Evolutionary conservation across 345 rosid genomes (phyloP).

Genomic region (Salix dunnii): DNA sequence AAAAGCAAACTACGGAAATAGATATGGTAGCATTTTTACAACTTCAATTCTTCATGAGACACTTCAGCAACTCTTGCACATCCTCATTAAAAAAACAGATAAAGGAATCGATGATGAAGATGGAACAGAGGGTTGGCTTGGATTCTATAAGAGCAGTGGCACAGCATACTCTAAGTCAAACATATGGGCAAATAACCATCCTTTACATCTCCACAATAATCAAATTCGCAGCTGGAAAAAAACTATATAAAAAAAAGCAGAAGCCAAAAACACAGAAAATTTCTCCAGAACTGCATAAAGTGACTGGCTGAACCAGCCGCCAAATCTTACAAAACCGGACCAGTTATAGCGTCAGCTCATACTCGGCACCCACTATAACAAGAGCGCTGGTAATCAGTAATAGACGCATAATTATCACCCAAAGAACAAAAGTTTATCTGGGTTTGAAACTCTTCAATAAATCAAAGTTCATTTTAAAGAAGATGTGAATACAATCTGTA

Average conservation of each 20-base stretch:
- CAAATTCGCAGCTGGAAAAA: neutral
- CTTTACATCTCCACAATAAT: conserved; percentile 9
- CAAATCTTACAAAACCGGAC: conserved; percentile 20
- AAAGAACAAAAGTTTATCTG: neutral
- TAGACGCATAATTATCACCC: conserved; percentile 26
- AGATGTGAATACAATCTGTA: neutral
- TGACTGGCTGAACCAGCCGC: neutral
- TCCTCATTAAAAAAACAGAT: neutral
- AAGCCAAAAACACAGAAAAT: neutral
- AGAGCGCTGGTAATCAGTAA: conserved; percentile 43
- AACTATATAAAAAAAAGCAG: neutral
- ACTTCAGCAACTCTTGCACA: neutral
- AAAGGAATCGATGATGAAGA: neutral
- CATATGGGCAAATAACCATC: conserved; percentile 48
- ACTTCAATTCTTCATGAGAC: no score
- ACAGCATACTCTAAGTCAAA: conserved; percentile 37
- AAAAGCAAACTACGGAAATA: no score
- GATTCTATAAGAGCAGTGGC: conserved; percentile 32
- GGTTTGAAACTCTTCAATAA: neutral
- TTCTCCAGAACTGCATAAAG: conserved; percentile 1
- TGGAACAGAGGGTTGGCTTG: conserved; percentile 41
- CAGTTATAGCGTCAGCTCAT: conserved; percentile 42
- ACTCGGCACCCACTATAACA: conserved; percentile 18
- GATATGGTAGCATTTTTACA: no score
- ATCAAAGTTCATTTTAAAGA: neutral